phyloP scores from a whole-genome alignment of 2,329 filamentous ascomycete genomes.

The Hymenotorrendiella dingleyae region DNA sequence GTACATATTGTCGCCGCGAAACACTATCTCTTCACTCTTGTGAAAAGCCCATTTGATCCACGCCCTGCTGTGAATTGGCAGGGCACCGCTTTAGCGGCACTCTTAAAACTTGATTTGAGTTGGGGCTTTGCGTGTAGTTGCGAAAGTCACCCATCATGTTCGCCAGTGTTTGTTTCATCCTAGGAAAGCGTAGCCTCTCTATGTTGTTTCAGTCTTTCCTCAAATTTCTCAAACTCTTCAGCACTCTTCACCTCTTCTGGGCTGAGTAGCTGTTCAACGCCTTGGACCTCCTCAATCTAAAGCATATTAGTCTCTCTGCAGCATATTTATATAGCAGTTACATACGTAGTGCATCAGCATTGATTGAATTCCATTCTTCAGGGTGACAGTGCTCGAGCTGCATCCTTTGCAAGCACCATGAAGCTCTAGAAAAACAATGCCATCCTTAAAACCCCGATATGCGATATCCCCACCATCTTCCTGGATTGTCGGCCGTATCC shows the following conservation, averaged over 20 bases:
- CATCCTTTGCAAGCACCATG: slow-evolving; percentile 92
- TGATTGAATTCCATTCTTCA: slow-evolving; percentile 96
- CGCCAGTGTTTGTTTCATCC: no score
- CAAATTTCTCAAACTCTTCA: slow-evolving; percentile 88
- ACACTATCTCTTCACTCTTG: no score
- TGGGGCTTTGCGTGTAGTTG: no score
- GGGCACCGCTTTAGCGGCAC: no score
- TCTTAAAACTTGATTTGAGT: no score
- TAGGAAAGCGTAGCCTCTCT: no score
- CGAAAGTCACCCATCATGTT: no score
- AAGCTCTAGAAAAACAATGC: slow-evolving; percentile 79
- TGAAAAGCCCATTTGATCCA: no score
- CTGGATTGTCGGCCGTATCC: slow-evolving; percentile 91
- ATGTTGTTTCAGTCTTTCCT: slow-evolving; percentile 60
- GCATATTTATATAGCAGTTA: slow-evolving; percentile 23
- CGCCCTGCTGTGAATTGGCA: no score
- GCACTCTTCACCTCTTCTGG: slow-evolving; percentile 85
- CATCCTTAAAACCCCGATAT: slow-evolving; percentile 81
- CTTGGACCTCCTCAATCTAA: slow-evolving; percentile 92
- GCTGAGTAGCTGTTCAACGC: slow-evolving; percentile 84
- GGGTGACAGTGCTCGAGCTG: slow-evolving; percentile 90
- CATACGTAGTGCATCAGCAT: slow-evolving; percentile 96
- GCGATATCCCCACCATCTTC: slow-evolving; percentile 98
- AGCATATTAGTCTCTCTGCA: slow-evolving; percentile 17
- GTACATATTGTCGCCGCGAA: no score